Evolutionary conservation across 148 eudicot genomes (phyloP).

Genomic region (Chenopodium berlandieri): DNA sequence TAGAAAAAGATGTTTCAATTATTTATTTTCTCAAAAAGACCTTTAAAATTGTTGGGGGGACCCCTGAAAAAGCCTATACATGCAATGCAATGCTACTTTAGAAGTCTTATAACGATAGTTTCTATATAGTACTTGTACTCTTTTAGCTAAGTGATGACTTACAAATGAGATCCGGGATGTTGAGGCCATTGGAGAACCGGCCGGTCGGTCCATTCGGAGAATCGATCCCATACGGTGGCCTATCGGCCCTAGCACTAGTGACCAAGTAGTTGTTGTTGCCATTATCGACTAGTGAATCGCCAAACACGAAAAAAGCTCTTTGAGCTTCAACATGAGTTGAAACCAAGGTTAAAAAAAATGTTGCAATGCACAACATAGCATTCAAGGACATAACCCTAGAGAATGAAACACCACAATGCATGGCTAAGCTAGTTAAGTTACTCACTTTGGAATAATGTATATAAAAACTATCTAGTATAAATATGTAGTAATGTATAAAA

Average conservation of each 20-base stretch:
- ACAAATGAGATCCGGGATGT: conserved; percentile 67
- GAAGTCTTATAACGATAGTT: background rate
- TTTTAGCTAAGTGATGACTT: conserved; percentile 8
- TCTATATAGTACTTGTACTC: background rate
- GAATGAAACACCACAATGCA: conserved; percentile 4
- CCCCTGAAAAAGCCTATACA: background rate
- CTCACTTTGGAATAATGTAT: no score
- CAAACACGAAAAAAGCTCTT: conserved; percentile 75
- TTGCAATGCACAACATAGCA: conserved; percentile 1
- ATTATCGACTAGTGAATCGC: conserved; percentile 73
- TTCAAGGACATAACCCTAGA: background rate
- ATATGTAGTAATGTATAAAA: background rate
- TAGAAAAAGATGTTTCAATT: background rate
- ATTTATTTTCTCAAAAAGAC: no score
- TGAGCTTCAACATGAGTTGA: conserved; percentile 35
- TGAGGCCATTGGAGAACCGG: conserved; percentile 75
- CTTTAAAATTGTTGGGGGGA: background rate
- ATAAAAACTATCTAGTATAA: background rate
- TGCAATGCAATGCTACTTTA: background rate
- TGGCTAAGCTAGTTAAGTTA: background rate
- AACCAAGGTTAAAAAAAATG: conserved; percentile 9
- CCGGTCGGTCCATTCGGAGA: conserved; percentile 66
- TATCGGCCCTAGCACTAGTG: conserved; percentile 68
- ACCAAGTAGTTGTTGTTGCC: conserved; percentile 77
- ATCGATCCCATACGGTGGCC: conserved; percentile 73